Base-by-base conservation (phyloP, 306 rosid genomes). In the Citrullus amarus region DNA sequence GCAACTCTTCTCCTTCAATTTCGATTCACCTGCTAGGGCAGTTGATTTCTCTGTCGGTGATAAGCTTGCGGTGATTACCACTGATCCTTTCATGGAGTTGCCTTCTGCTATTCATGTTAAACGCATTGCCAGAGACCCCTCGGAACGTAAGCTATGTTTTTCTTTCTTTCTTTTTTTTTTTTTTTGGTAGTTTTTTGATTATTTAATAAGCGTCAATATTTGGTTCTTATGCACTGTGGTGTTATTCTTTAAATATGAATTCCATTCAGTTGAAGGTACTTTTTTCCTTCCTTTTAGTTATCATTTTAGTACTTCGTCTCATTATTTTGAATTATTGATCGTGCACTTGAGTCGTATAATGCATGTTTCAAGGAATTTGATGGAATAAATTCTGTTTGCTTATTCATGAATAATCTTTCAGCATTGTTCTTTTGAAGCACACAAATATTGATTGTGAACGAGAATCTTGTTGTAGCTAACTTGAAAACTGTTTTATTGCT, bases 1-100 rank as follows among this genome's bases (percentile, higher is more conserved):
- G 80, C 97, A 91, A 41, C 83, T 92, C 41, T 90, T 76, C 71
- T 67, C 96, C 1, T 94, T 94, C 76, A 84, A 85, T 82, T 73
- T 73, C 5, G 75, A 62, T 13, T 62, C 75, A 1, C 81, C 75
- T 46, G 81, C 59, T 10, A 44, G 75, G 75, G 60, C 81, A 2
- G 75, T 78, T 30, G 82, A 71, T 41, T 92, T 92, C 67, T 93
- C 85, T 25, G 88, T 93, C 6, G 82, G 79, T 1, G 82, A 80
- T 73, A 58, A 57, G 60, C 78, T 80, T 71, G 79, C 61, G 1
- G 82, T 80, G 4, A 71, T 71, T 69, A 80, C 82, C 30, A 80
- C 78, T 1, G 78, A 80, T 70, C 79, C 78, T 43, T 80, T 80
- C 73, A 59, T 80, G 79, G 79, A 58, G 2, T 59, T 72, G 28